phyloP scores from a whole-genome alignment of 306 rosid species.

The Cicer bijugum region DNA sequence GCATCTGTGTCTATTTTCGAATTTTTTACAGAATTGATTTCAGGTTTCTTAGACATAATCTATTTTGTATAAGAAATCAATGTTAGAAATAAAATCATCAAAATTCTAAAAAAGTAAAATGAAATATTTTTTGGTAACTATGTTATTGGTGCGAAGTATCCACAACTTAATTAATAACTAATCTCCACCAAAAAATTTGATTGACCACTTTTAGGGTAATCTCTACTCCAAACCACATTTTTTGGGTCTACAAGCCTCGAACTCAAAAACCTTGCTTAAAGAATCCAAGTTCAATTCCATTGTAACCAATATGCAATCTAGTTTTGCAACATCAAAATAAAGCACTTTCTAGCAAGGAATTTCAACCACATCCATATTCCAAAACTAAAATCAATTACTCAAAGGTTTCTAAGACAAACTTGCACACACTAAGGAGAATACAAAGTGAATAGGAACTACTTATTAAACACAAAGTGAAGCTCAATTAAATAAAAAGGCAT shows the following conservation, averaged over 20 bases:
- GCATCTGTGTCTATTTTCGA: slow-evolving; percentile 3
- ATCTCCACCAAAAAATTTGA: too few species aligned
- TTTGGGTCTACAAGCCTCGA: too few species aligned
- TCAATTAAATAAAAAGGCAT: slow-evolving; percentile 14
- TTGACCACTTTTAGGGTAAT: too few species aligned
- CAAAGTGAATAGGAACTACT: slow-evolving; percentile 12
- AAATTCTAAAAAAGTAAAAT: slow-evolving; percentile 17
- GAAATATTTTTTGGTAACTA: neutral
- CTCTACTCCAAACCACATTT: too few species aligned
- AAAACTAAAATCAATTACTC: neutral
- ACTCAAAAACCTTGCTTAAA: too few species aligned
- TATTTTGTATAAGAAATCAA: neutral
- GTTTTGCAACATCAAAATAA: neutral
- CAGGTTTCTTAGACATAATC: neutral
- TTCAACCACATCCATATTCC: neutral
- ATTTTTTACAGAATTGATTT: neutral
- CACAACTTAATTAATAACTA: too few species aligned
- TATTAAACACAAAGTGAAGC: slow-evolving; percentile 20
- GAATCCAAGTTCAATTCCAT: too few species aligned
- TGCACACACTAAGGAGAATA: slow-evolving; percentile 7
- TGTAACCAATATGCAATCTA: too few species aligned
- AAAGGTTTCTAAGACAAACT: slow-evolving; percentile 12
- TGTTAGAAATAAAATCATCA: neutral
- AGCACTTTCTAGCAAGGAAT: slow-evolving; percentile 11
- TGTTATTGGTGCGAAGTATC: too few species aligned